phyloP scores from a whole-genome alignment of 2,329 filamentous ascomycete species.

The Blumeria hordei region DNA sequence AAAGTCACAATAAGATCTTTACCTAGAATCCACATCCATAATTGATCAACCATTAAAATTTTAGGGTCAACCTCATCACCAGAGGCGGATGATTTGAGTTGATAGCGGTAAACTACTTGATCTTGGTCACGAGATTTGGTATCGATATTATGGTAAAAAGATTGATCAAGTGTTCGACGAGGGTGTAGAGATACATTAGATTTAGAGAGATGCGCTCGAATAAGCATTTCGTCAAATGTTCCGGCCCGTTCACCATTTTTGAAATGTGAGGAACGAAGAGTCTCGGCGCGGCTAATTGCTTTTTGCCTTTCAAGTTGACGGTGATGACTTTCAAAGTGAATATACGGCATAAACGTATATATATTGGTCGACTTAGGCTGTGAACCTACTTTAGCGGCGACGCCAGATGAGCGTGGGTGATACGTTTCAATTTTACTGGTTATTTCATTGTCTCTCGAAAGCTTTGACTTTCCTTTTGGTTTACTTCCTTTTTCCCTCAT shows the following conservation, averaged over 20 bases:
- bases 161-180: slow-evolving; percentile 22
- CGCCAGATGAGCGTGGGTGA: too few relatives aligned
- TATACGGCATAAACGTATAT: slow-evolving; percentile 9
- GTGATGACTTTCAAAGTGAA: slow-evolving; percentile 10
- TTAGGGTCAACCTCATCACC: too few relatives aligned
- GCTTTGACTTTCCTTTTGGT: too few relatives aligned
- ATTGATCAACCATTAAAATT: too few relatives aligned
- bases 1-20: too few relatives aligned
- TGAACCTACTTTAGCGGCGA: too few relatives aligned
- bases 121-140: slow-evolving; percentile 18
- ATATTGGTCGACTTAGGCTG: too few relatives aligned
- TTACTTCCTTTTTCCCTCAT: too few relatives aligned
- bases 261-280: background rate
- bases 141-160: slow-evolving; percentile 20
- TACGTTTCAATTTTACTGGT: too few relatives aligned
- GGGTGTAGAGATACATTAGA: slow-evolving; percentile 19
- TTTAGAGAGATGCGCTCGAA: slow-evolving; percentile 9
- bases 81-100: slow-evolving; percentile 9
- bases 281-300: slow-evolving; percentile 10
- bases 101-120: slow-evolving; percentile 13
- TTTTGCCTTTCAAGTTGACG: slow-evolving; percentile 10
- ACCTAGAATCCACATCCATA: too few relatives aligned
- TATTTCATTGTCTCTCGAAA: too few relatives aligned
- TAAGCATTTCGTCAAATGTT: slow-evolving; percentile 12
- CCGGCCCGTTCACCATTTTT: slow-evolving; percentile 5